phyloP scores from a whole-genome alignment of 2,329 filamentous ascomycete species.

The Daldinia sp. region DNA sequence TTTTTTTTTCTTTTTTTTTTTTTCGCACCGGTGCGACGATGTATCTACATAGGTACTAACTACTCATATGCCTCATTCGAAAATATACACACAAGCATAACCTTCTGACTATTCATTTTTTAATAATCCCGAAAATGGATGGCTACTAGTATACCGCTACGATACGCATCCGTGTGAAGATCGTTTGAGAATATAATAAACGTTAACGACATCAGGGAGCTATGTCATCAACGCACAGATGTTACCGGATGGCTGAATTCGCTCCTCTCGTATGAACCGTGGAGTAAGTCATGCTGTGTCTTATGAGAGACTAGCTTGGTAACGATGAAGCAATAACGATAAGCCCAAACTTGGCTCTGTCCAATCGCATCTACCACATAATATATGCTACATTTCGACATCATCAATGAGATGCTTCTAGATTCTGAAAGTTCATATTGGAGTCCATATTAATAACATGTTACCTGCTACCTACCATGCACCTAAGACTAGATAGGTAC shows the following conservation, averaged over 20 bases:
- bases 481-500: conserved; percentile 7
- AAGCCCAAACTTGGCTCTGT: conserved; percentile 1
- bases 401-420: background rate
- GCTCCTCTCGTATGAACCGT: background rate
- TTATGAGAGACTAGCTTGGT: background rate
- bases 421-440: background rate
- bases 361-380: background rate
- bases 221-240: background rate
- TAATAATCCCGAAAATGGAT: background rate
- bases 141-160: background rate
- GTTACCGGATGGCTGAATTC: background rate
- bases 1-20: too few species aligned
- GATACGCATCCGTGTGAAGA: background rate
- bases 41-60: background rate
- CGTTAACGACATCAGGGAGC: background rate
- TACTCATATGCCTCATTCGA: too few species aligned
- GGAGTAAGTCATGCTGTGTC: background rate
- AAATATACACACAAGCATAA: too few species aligned
- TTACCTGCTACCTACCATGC: background rate
- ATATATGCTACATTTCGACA: background rate
- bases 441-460: background rate
- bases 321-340: background rate
- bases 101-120: background rate
- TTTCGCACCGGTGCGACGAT: background rate
- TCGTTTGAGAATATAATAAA: background rate